A percentile compares a stretch with the other conserved stretches of the same genome.
Conservation (phyloP, 179 eudicot species). For the Spinacia oleracea region DNA sequence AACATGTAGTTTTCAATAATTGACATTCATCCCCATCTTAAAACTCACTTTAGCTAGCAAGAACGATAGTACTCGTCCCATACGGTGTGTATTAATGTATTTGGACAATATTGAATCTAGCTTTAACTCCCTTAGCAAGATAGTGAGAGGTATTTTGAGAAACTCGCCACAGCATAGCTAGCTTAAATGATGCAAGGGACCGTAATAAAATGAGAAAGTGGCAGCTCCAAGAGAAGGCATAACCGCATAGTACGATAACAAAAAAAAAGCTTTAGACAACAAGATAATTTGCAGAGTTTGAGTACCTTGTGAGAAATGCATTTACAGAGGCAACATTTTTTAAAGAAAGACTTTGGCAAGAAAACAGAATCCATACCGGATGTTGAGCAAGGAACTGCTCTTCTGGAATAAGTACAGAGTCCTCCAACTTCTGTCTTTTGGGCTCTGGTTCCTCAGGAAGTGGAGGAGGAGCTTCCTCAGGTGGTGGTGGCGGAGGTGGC, state of each 20-base stretch:
- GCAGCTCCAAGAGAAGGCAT: not conserved
- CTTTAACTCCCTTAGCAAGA: not conserved
- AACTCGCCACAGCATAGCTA: no score
- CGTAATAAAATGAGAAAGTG: not conserved
- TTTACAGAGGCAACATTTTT: not conserved
- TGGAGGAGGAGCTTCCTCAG: slow-evolving; percentile 95
- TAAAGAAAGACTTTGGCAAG: slow-evolving; percentile 10
- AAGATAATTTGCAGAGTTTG: not conserved
- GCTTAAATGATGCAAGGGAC: not conserved
- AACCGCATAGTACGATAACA: not conserved
- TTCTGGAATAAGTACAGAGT: slow-evolving; percentile 73
- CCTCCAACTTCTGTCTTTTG: slow-evolving; percentile 89
- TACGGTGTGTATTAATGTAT: not conserved
- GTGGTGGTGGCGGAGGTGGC: slow-evolving; percentile 92
- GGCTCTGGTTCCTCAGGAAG: slow-evolving; percentile 99
- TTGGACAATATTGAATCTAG: not conserved
- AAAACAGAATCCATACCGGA: slow-evolving; percentile 50
- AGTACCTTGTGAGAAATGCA: not conserved
- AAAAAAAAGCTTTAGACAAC: not conserved
- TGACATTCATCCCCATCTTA: not conserved
- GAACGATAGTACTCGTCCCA: not conserved
- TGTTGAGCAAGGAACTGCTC: slow-evolving; percentile 92
- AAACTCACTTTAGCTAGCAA: not conserved
- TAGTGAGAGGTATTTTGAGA: no score
- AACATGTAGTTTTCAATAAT: not conserved